Evolutionary conservation across 345 rosid species (phyloP).

Genomic region (Eucalyptus urophylla): DNA sequence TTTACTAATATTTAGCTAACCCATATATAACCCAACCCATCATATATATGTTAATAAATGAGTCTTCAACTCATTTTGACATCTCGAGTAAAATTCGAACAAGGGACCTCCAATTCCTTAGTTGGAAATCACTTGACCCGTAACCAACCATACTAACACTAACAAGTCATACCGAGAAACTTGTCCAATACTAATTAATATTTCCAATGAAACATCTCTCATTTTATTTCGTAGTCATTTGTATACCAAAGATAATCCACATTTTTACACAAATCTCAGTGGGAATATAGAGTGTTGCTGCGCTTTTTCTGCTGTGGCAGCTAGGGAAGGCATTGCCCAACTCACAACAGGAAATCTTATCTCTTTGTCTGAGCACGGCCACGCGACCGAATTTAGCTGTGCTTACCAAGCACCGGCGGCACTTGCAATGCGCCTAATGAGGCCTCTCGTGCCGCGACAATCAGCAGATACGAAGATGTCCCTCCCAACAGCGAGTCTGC

Average conservation of each 20-base stretch:
- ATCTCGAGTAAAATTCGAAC: not conserved
- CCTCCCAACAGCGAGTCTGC: not conserved
- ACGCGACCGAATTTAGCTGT: not conserved
- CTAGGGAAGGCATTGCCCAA: not conserved
- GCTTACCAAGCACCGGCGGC: not conserved
- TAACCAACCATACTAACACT: not conserved
- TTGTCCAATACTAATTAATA: not conserved
- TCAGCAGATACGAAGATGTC: not conserved
- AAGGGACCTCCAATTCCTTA: not conserved
- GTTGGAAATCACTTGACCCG: not conserved
- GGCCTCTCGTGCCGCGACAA: not conserved
- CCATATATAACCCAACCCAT: not conserved
- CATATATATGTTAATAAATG: too few relatives aligned
- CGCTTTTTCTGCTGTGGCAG: not conserved
- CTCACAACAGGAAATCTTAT: not conserved
- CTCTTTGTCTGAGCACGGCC: not conserved
- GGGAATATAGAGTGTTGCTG: not conserved
- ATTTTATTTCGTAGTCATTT: not conserved
- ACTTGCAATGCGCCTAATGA: not conserved
- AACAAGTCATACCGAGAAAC: not conserved
- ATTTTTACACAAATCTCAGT: not conserved
- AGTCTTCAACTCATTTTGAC: not conserved
- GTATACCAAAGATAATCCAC: not conserved
- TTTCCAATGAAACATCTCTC: not conserved
- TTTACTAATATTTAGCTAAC: not conserved